These are phyloP conservation scores for Aquilaria yunnanensis DNA, from an alignment of 345 rosid genomes.

Conservation along the genomic window DNA sequence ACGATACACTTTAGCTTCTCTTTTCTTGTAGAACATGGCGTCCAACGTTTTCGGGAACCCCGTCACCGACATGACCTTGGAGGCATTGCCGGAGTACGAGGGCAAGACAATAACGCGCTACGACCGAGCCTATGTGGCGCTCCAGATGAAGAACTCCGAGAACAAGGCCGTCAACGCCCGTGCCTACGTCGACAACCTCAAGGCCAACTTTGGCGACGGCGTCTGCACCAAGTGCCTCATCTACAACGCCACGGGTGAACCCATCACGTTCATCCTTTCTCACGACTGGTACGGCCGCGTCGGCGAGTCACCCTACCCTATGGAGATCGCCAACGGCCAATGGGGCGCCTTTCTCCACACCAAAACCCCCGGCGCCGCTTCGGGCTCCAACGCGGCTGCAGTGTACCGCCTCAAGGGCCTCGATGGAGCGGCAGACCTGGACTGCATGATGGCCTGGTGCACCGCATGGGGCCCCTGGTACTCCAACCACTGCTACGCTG, in stretches of 20 bases:
- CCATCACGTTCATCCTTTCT: neutral
- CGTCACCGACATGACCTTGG: no score
- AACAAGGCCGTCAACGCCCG: neutral
- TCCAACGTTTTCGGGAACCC: no score
- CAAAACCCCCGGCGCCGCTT: neutral
- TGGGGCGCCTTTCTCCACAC: neutral
- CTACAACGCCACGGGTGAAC: constrained; percentile 8
- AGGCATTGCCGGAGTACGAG: no score
- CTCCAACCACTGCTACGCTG: no score
- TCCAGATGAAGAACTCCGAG: neutral
- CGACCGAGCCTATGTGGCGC: no score
- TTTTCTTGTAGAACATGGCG: no score
- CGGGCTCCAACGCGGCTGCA: neutral
- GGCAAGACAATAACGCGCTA: no score
- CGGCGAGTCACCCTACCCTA: neutral
- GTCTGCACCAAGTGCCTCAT: constrained; percentile 4
- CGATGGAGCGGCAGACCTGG: neutral
- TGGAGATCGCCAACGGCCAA: constrained; percentile 4
- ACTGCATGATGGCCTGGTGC: constrained; percentile 5
- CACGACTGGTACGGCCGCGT: neutral
- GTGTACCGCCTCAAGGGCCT: constrained; percentile 2
- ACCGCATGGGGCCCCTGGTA: neutral
- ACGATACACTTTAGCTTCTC: no score
- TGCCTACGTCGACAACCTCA: neutral
- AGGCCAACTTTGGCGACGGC: neutral